Evolutionary conservation across 768 basidiomycete genomes (phyloP), one percentile per base, ranked within the genome.

Genomic region (Kwoniella botswanensis): DNA sequence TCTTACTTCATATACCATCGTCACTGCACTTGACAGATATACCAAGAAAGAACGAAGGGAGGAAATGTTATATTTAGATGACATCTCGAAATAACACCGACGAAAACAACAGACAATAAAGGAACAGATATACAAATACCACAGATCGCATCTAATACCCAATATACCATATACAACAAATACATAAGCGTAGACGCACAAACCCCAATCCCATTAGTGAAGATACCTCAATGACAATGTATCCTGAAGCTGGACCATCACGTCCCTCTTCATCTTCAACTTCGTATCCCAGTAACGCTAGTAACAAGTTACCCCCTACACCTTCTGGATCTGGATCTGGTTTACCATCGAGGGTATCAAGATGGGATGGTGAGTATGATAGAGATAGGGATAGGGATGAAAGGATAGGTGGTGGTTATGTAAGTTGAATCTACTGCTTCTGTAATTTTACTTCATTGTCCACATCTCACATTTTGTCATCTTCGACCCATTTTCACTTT

Each of bases 371-470:
- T 18, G 66, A 58, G 11, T 57, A 59, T 50, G 66, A 67, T 2
- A 24, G 41, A 29, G 62, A 63, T 50, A 60, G 58, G 58, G 65
- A 67, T 4, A 62, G 60, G 35, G 67, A 68, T 55, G 67, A 68
- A 26, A 61, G 67, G 52, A 42, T 59, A 17, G 60, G 46, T 42
- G 44, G 44, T n/a, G 35, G 46, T 17, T 50, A 50, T 50, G 46
- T 50, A 18, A 50, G 46, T 50, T 17, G 0, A 13, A 2, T 50
- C 4, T 50, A 13, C 12, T 50, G 0, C 18, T 50, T 26, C 3
- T 26, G 26, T 26, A 26, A 4, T 26, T 26, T 26, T 26, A 2
- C 4, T 26, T 26, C 26, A 26, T 26, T 26, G 26, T 26, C 26
- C 26, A 18, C 52, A 13, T 22, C 24, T 9, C 18, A 9, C n/a